Evolutionary conservation across 371 early-diverging fungal species (phyloP), one percentile per base, ranked within the genome.

Genomic region (Apophysomyces elegans): DNA sequence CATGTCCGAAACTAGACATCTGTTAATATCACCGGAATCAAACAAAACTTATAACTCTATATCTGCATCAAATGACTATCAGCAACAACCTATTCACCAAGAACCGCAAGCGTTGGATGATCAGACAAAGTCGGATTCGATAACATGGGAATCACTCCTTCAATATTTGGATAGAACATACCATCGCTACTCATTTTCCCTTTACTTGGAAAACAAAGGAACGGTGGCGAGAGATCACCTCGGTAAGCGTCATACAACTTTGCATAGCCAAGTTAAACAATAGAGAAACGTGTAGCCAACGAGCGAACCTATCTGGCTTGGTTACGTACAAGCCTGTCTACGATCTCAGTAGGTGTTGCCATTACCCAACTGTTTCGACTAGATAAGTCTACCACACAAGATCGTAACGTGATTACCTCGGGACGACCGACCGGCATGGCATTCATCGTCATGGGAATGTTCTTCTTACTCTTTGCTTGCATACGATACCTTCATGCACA

Each of bases 301-400:
- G 93, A 93, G 66, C 83, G 93, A 44, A 93, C 93, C 9, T 93
- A 82, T 60, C 78, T 93, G 1, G 91, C 92, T 4, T 93, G 92
- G 91, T 69, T 93, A 50, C 83, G 92, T 45, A 88, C 93, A 2
- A 91, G 91, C 36, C 65, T 92, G 37, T 87, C 92, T 0, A 75
- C 88, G 44, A 89, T 91, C 44, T 90, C 92, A 5, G 87, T 91
- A 7, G 93, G 93, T 35, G 87, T 93, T 62, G 91, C 91, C 7
- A 81, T 91, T 41, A 88, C 91, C 18, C 93, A 93, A 66, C 78
- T 93, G 37, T 91, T 91, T 70, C 85, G 88, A 12, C 62, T 88
- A 18, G 77, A 85, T 57, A 64, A 66, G 56, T 60, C 70, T 58
- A 67, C 72, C 38, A 59, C 69, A 37, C 72, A 73, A 16, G 57